phyloP scores from a whole-genome alignment of 2,329 filamentous ascomycete genomes.

The Passalora sequoiae region DNA sequence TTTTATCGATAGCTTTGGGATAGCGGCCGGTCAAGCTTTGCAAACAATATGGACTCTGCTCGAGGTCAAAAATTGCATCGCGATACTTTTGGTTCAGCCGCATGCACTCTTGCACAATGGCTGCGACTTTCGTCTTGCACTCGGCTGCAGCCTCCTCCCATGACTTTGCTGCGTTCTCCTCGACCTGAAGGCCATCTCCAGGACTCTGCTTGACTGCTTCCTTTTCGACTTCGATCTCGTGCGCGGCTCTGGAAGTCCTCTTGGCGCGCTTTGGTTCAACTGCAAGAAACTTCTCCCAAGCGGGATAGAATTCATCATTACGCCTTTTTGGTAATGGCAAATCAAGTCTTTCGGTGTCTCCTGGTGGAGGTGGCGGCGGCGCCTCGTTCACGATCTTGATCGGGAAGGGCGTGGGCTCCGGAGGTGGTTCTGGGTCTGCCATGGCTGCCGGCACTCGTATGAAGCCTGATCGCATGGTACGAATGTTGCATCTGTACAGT shows the following conservation, averaged over 20 bases:
- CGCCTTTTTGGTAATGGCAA: slow-evolving; percentile 11
- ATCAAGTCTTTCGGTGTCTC: slow-evolving; percentile 6
- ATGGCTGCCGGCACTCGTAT: slow-evolving; percentile 8
- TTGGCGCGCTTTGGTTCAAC: slow-evolving; percentile 28
- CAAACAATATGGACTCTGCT: slow-evolving; percentile 52
- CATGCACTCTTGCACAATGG: slow-evolving; percentile 60
- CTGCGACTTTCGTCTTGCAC: slow-evolving; percentile 58
- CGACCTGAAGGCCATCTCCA: slow-evolving; percentile 21
- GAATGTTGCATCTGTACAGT: background rate
- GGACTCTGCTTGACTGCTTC: slow-evolving; percentile 15
- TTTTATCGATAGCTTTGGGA: slow-evolving; percentile 19
- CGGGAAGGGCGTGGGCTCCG: slow-evolving; percentile 24
- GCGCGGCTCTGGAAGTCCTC: slow-evolving; percentile 18
- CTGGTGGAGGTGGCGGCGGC: slow-evolving; percentile 10
- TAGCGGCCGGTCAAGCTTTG: slow-evolving; percentile 21
- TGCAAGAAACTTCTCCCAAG: slow-evolving; percentile 32
- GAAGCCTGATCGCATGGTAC: slow-evolving; percentile 21
- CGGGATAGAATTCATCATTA: slow-evolving; percentile 25
- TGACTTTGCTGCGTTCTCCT: slow-evolving; percentile 40
- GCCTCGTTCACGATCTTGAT: slow-evolving; percentile 25
- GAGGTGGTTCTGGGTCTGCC: slow-evolving; percentile 18
- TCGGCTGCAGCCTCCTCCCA: slow-evolving; percentile 67
- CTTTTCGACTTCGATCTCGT: slow-evolving; percentile 21
- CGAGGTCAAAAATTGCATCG: slow-evolving; percentile 82
- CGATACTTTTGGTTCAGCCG: slow-evolving; percentile 80